Evolutionary conservation across 768 basidiomycete species (phyloP), one percentile per base, ranked within the genome.

Genomic region (Suillus hirtellus): DNA sequence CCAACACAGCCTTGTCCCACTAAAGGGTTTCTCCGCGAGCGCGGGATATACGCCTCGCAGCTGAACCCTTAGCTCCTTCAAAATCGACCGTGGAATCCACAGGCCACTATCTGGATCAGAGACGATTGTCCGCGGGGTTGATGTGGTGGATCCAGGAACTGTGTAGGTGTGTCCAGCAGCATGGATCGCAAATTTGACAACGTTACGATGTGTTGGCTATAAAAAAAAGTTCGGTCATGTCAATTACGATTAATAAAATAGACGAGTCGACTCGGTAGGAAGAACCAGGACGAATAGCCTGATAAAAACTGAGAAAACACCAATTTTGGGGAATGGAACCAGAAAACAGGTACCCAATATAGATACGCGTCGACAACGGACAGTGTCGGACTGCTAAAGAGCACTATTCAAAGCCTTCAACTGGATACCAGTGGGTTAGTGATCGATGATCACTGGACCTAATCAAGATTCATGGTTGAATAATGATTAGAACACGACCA

Each of bases 1-100:
- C 96, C 96, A 98, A 77, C 96, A 99, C 66, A 99, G 74, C 64
- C 96, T 78, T 12, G 95, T 96, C 8, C 79, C 79, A 37, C 76
- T 71, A 70, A 95, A 91, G 0, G 90, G 84, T 73, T 87, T 90
- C 67, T 85, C 76, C 6, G 86, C 90, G 52, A 99, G 81, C 58
- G 86, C 86, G 31, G 96, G 96, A 75, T 90, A 95, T 31, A 94
- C 77, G 38, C 75, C 71, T 21, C 76, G 72, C 12, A 96, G 74
- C 11, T 79, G 74, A 2, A 72, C 73, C 46, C 92, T 80, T 60
- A 96, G 70, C 60, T 72, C 72, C 43, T 75, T 70, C 3, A 90
- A 72, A 55, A 80, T 81, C 9, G 75, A 72, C 61, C 76, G 82
- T 0, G 96, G 95, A 55, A 99, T 90, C 34, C 80, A 80, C 24